Evolutionary conservation across 176 grass and related monocot species (phyloP), one percentile per base, ranked within the genome.

Genomic region (Olyra latifolia): DNA sequence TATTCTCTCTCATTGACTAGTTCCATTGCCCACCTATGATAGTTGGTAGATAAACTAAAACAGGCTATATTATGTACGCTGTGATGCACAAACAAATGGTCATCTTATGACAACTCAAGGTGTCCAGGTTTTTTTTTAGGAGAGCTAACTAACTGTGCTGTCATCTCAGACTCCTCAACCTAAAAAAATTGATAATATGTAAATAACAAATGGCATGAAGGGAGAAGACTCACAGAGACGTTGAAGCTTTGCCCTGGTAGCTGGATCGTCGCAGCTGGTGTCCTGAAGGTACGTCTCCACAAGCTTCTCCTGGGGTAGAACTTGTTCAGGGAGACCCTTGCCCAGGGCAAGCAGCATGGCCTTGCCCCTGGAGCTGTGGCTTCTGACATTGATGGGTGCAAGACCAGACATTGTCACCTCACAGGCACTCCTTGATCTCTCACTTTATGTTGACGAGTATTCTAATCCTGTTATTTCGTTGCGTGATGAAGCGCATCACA

Each of bases 241-340:
- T 40, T 92, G 77, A 2, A 98, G 95, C 62, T 94, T 94, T n/a
- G 87, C 82, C 88, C 86, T 91, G 15, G 89, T 94, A 53, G 82
- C 58, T 0, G 92, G 90, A 67, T 94, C 87, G 2, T 89, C 80
- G 1, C 87, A 94, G 32, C 87, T 66, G 30, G 92, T 94, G 19
- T 91, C 77, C 11, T 77, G 69, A 78, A 94, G 92, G 86, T 90
- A 98, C 16, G 80, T 77, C 47, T 92, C 86, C 4, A 94, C 95
- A 41, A 98, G 80, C 40, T 87, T 86, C 69, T 98, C 92, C 60
- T 98, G 95, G 17, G 85, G 82, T n/a, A 94, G 89, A 49, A 98
- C 83, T 44, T 94, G 87, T n/a, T 83, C 80, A 27, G 95, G 95
- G 74, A 98, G 91, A 19, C 80, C 92, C 74, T 98, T 98, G 83